Evolutionary conservation across 179 eudicot species (phyloP), one percentile per base, ranked within the genome.

Genomic region (Amaranthus tricolor): DNA sequence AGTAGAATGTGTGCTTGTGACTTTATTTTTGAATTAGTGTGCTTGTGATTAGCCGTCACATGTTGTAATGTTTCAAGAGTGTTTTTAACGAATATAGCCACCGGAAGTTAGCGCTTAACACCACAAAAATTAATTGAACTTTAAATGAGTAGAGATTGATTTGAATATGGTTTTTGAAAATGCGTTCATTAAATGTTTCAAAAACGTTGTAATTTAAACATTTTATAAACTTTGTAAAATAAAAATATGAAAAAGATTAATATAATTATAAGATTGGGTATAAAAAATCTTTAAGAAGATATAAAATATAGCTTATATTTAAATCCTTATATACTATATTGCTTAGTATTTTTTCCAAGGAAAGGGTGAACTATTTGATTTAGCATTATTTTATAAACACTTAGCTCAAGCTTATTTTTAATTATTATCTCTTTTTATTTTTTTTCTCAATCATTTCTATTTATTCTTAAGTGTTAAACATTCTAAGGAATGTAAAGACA

Each of bases 1-100:
- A 53, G 62, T 62, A 70, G 48, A 51, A 21, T 7, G 55, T 68
- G 44, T 76, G 74, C 74, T 58, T 61, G 74, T 71, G 74, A 71
- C 17, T 40, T 45, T 58, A 58, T 14, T 71, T 65, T 57, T 71
- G n/a, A 58, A 57, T 19, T 31, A 9, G 14, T 68, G 40, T 24
- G 60, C 72, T 68, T 66, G 48, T 66, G 63, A 74, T 17, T 50
- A 44, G 51, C 63, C 62, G 40, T 62, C 52, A 74, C 58, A 21
- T 52, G 62, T 19, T 24, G 70, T 43, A 14, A 7, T 74, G 17
- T 31, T 63, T 51, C 50, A 73, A 68, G 62, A 43, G 21, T 73
- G 53, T 61, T 15, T 15, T 45, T 19, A 64, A 48, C 31, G 12
- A 67, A 6, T 21, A 44, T n/a, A 16, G 68, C 68, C 52, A 45